These are phyloP conservation scores for Botrytis galanthina DNA, from an alignment of 2,329 filamentous ascomycete genomes.

Conservation along the genomic window DNA sequence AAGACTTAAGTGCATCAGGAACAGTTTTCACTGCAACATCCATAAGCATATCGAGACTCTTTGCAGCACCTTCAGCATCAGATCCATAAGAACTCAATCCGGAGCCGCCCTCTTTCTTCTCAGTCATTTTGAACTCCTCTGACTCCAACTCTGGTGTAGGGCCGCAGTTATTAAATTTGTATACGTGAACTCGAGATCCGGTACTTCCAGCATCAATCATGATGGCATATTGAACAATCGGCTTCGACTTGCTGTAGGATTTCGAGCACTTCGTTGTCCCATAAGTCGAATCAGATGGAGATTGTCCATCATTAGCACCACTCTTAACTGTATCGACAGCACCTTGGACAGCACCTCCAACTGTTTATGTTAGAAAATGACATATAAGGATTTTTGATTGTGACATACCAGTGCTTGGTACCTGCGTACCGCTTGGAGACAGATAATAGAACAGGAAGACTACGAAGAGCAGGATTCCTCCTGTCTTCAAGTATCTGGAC, in stretches of 20 bases:
- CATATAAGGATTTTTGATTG: background rate
- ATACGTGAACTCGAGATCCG: slow-evolving; percentile 96
- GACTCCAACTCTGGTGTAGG: slow-evolving; percentile 89
- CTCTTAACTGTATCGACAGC: slow-evolving; percentile 24
- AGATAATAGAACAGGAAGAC: slow-evolving; percentile 63
- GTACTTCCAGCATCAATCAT: slow-evolving; percentile 99
- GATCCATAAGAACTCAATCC: slow-evolving; percentile 82
- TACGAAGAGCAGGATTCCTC: slow-evolving; percentile 58
- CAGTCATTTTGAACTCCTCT: slow-evolving; percentile 91
- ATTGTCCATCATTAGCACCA: slow-evolving; percentile 47
- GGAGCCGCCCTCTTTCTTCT: slow-evolving; percentile 71
- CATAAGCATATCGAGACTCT: slow-evolving; percentile 84
- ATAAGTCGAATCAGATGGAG: slow-evolving; percentile 58
- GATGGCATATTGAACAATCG: slow-evolving; percentile 92
- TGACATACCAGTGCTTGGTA: slow-evolving; percentile 31
- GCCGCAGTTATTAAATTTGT: slow-evolving; percentile 99
- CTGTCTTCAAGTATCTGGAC: slow-evolving; percentile 64
- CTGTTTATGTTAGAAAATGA: slow-evolving; percentile 23
- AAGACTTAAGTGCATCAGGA: slow-evolving; percentile 84
- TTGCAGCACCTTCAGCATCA: slow-evolving; percentile 83
- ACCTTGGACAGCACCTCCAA: slow-evolving; percentile 23
- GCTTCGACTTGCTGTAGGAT: slow-evolving; percentile 83
- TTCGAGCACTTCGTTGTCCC: slow-evolving; percentile 75
- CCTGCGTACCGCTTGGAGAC: slow-evolving; percentile 52
- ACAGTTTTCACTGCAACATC: slow-evolving; percentile 80